Base-by-base conservation (phyloP, 768 basidiomycete genomes). In the Hericium erinaceus region DNA sequence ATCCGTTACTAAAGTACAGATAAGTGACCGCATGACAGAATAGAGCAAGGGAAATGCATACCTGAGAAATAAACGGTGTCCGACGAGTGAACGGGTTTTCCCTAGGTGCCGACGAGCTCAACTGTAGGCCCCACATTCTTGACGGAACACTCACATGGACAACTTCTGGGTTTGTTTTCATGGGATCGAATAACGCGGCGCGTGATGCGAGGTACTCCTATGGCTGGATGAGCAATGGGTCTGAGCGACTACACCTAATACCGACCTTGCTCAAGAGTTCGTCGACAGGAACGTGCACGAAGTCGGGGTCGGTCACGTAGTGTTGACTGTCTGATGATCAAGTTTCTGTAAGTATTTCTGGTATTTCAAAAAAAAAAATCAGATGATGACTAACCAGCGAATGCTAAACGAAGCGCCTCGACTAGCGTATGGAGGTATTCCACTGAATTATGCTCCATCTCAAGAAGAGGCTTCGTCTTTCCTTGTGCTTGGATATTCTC, bases 51-150 rank as follows among this genome's bases (percentile, higher is more conserved):
- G 39, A n/a, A n/a, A 18, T 48, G 18, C 69, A 61, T 70, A 82
- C 88, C 89, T 7, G 93, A 84, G 66, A 98, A 95, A 67, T 98
- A 97, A 13, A 97, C 92, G 0, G 95, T 98, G 69, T 99, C 95
- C 1, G 91, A 90, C 1, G 89, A 89, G 60, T 87, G 81, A 26
- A 84, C 76, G 1, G 93, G 94, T 60, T 84, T 82, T 4, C 95
- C 94, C 83, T 92, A n/a, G 37, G 33, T 20, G 9, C 6, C 33
- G 9, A 33, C 2, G 33, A 33, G 9, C 33, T 33, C 33, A 33
- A 8, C 8, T 26, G 22, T 50, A 16, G 2, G 8, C 39, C 2
- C 48, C 18, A 13, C 8, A 9, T 5, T 2, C 3, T 10, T 5
- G n/a, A 50, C 16, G 37, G 54, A 56, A 13, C 11, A 69, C 78